Evolutionary conservation across 139 green algal species (phyloP).

Genomic region (Nannochloris sp.): DNA sequence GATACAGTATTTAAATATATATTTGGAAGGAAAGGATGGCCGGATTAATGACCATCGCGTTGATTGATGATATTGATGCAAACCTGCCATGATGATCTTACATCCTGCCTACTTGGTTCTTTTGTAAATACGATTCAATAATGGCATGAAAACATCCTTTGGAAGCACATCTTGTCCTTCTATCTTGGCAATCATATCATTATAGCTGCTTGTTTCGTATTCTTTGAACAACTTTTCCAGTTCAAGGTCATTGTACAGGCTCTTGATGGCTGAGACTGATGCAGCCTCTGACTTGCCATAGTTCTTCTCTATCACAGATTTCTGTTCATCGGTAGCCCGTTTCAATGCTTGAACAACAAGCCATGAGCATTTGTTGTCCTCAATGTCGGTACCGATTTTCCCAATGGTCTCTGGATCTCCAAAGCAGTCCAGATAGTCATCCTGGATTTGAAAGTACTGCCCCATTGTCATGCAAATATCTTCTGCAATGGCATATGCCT

Average conservation of each 20-base stretch:
- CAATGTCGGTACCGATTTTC: conserved; percentile 97
- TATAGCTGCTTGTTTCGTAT: conserved; percentile 75
- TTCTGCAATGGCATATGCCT: conserved; percentile 47
- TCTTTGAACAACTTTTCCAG: conserved; percentile 72
- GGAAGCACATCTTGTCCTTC: conserved; percentile 71
- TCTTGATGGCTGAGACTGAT: conserved; percentile 74
- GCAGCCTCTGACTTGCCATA: conserved; percentile 77
- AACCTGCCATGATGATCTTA: background rate
- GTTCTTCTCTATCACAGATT: conserved; percentile 71
- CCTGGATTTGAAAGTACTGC: conserved; percentile 96
- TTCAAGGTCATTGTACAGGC: conserved; percentile 75
- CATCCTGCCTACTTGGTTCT: conserved; percentile 63
- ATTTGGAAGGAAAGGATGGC: too few species aligned
- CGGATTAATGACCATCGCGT: background rate
- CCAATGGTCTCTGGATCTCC: conserved; percentile 87
- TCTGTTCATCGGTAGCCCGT: conserved; percentile 64
- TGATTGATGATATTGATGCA: background rate
- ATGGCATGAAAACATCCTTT: conserved; percentile 64
- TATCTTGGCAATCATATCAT: conserved; percentile 55
- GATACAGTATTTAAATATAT: too few species aligned
- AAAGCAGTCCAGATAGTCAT: conserved; percentile 96
- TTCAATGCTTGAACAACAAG: conserved; percentile 88
- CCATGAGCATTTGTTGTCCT: conserved; percentile 99
- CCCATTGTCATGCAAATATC: conserved; percentile 84
- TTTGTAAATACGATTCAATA: conserved; percentile 97